A percentile compares a stretch with the other conserved stretches of the same genome.
Evolutionary conservation across 495 filamentous ascomycete genomes (phyloP).

Genomic region (Apodospora peruviana): DNA sequence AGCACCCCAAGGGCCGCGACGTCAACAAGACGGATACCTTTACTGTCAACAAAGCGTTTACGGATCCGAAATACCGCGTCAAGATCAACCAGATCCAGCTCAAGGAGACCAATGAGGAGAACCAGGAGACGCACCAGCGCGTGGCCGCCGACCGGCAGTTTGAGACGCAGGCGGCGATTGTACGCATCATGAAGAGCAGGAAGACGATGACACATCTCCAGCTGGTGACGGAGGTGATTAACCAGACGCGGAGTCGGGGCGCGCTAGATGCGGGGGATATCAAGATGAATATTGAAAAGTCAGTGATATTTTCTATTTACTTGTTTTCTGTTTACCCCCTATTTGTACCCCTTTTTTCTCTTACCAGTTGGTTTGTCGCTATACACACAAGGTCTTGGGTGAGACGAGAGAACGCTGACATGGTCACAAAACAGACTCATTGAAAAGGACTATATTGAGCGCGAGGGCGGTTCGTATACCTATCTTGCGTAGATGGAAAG

Average conservation of each 20-base stretch:
- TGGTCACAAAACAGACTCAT: constrained; percentile 56
- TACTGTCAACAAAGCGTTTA: constrained; percentile 68
- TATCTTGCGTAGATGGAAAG: constrained; percentile 85
- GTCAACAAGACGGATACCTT: constrained; percentile 75
- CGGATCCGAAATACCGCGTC: constrained; percentile 77
- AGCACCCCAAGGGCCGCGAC: constrained; percentile 79
- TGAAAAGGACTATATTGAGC: constrained; percentile 93
- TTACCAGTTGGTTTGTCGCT: background rate
- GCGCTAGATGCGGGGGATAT: constrained; percentile 80
- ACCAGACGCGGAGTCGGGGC: constrained; percentile 77
- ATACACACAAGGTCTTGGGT: background rate
- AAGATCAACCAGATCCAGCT: constrained; percentile 99
- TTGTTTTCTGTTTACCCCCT: no score
- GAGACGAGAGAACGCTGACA: background rate
- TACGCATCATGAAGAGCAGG: constrained; percentile 92
- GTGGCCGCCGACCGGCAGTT: constrained; percentile 86
- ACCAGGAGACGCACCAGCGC: constrained; percentile 84
- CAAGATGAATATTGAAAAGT: constrained; percentile 96
- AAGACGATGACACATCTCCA: constrained; percentile 81
- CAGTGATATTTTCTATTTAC: constrained; percentile 24
- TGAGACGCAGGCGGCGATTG: constrained; percentile 95
- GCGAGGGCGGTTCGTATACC: constrained; percentile 69
- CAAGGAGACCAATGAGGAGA: constrained; percentile 83
- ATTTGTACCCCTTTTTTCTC: no score
- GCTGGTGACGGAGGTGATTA: constrained; percentile 81